Percentiles rank a stretch among this genome's conserved stretches.
These are phyloP conservation scores for Malassezia cuniculi DNA, from an alignment of 1,284 basidiomycete species.

Conservation along the genomic window DNA sequence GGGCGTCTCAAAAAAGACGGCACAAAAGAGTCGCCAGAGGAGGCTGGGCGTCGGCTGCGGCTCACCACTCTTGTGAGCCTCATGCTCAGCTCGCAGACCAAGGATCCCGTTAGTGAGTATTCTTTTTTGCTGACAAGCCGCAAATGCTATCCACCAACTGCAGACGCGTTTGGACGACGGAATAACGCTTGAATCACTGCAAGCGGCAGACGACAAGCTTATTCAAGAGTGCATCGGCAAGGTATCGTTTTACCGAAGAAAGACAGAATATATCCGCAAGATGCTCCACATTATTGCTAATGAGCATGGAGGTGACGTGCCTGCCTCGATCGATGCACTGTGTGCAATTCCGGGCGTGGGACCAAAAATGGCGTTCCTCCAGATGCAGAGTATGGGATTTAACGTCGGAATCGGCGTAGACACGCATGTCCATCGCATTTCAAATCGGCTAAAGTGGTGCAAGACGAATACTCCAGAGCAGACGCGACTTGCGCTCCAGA, in stretches of 20 bases:
- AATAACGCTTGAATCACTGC: slow-evolving; percentile 60
- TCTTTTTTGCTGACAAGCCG: slow-evolving; percentile 42
- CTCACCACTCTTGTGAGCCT: slow-evolving; percentile 78
- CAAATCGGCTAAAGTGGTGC: slow-evolving; percentile 85
- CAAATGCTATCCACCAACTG: slow-evolving; percentile 66
- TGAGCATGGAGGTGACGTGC: slow-evolving; percentile 31
- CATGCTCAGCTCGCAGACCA: slow-evolving; percentile 81
- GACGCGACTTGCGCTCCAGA: slow-evolving; percentile 49
- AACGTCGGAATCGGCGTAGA: slow-evolving; percentile 94
- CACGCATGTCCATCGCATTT: slow-evolving; percentile 86
- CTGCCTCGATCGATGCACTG: slow-evolving; percentile 29
- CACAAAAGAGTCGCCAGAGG: slow-evolving; percentile 18
- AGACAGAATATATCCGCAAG: slow-evolving; percentile 51
- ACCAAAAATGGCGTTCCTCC: slow-evolving; percentile 46
- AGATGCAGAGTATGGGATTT: slow-evolving; percentile 71
- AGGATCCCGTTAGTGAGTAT: slow-evolving; percentile 51
- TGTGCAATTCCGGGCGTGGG: slow-evolving; percentile 40
- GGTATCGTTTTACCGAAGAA: slow-evolving; percentile 83
- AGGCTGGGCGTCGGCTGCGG: slow-evolving; percentile 54
- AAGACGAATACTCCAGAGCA: slow-evolving; percentile 75
- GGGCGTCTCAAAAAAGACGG: slow-evolving; percentile 10
- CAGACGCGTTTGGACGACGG: slow-evolving; percentile 62
- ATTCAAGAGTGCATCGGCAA: slow-evolving; percentile 68
- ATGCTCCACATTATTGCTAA: slow-evolving; percentile 21
- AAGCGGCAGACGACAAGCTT: slow-evolving; percentile 54